A percentile compares a stretch with the other conserved stretches of the same genome.
These are phyloP conservation scores for Aspergillus latus DNA, from an alignment of 2,329 filamentous ascomycete genomes.

Conservation along the genomic window DNA sequence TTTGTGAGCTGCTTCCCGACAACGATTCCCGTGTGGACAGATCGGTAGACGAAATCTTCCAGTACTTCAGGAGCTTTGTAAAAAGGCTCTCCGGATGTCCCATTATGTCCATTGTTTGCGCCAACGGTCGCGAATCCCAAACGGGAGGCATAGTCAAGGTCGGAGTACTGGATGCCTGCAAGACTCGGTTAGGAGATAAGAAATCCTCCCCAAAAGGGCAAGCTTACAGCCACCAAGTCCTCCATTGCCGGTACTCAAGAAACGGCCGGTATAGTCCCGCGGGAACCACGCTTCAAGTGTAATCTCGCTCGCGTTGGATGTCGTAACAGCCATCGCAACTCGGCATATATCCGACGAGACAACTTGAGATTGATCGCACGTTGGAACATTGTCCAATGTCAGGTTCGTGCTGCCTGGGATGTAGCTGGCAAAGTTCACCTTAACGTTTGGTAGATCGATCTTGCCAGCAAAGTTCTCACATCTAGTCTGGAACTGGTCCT, in stretches of 20 bases:
- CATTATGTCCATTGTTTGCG: constrained; percentile 54
- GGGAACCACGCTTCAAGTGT: constrained; percentile 52
- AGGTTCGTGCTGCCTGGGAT: constrained; percentile 41
- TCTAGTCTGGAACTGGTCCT: constrained; percentile 27
- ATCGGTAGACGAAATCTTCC: constrained; percentile 51
- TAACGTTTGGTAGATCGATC: constrained; percentile 31
- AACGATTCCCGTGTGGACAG: constrained; percentile 46
- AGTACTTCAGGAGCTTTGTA: constrained; percentile 48
- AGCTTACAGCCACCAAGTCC: constrained; percentile 49
- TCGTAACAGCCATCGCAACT: constrained; percentile 43
- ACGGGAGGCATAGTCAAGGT: constrained; percentile 43
- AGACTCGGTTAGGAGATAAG: neutral
- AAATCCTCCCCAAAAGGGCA: too few species aligned
- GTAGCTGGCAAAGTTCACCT: constrained; percentile 35
- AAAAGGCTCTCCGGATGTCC: constrained; percentile 48
- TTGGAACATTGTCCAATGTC: constrained; percentile 39
- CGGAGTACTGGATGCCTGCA: constrained; percentile 47
- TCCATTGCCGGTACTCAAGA: constrained; percentile 52
- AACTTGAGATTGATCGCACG: constrained; percentile 36
- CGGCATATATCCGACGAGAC: constrained; percentile 42
- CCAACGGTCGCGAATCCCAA: constrained; percentile 50
- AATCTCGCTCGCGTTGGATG: constrained; percentile 47
- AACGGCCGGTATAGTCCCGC: constrained; percentile 47
- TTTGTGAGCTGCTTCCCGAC: constrained; percentile 50
- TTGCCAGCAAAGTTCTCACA: constrained; percentile 27